Percentiles rank a stretch among this genome's conserved stretches.
Evolutionary conservation across 495 filamentous ascomycete species (phyloP).

Genomic region (Tuber umbilicatum): DNA sequence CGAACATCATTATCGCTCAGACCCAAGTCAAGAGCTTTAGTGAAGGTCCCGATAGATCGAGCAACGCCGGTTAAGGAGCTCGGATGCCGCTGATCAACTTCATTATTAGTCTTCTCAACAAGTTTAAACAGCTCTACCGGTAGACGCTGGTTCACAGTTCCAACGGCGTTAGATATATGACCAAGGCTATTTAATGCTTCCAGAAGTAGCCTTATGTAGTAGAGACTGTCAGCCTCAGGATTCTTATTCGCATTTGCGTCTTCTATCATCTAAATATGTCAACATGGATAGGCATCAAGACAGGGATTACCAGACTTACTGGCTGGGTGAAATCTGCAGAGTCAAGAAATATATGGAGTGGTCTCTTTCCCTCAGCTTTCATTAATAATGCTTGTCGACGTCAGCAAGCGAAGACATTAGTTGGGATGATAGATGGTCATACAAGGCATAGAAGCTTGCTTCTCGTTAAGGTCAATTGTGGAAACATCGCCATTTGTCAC

Average conservation of each 20-base stretch:
- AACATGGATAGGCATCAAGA: conserved; percentile 5
- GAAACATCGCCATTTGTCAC: conserved; percentile 25
- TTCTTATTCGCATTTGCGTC: conserved; percentile 70
- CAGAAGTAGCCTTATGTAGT: conserved; percentile 79
- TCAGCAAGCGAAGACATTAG: conserved; percentile 12
- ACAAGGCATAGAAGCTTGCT: conserved; percentile 31
- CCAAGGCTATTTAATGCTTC: conserved; percentile 86
- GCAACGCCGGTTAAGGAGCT: conserved; percentile 51
- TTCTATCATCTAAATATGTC: conserved; percentile 57
- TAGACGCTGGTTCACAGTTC: conserved; percentile 83
- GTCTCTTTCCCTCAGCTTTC: conserved; percentile 47
- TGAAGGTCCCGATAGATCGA: conserved; percentile 48
- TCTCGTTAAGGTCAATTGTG: conserved; percentile 11
- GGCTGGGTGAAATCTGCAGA: conserved; percentile 60
- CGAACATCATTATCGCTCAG: conserved; percentile 63
- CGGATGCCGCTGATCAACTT: conserved; percentile 86
- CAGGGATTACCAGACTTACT: conserved; percentile 32
- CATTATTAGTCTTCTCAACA: conserved; percentile 88
- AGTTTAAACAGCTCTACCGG: conserved; percentile 90
- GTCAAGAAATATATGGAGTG: conserved; percentile 72
- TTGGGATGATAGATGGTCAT: conserved; percentile 18
- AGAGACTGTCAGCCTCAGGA: conserved; percentile 88
- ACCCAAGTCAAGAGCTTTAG: conserved; percentile 56
- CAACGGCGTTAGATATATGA: conserved; percentile 73
- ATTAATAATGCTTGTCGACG: conserved; percentile 22